Percentiles rank a stretch among this genome's conserved stretches.
phyloP scores from a whole-genome alignment of 2,329 filamentous ascomycete genomes.

The Diaporthe humulicola region DNA sequence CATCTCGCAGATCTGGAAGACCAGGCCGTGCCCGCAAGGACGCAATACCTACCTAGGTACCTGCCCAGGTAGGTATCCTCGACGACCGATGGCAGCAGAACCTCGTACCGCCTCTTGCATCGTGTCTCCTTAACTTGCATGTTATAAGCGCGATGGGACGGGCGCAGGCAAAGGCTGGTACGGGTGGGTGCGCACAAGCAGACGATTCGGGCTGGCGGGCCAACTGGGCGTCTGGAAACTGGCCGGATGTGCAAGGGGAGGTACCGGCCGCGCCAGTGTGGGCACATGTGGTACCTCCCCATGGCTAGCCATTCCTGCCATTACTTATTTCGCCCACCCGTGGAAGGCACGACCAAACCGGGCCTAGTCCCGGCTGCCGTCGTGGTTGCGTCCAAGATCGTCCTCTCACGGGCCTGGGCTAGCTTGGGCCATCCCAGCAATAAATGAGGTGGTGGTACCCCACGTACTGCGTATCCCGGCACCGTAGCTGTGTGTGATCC shows the following conservation, averaged over 20 bases:
- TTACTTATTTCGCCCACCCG: constrained; percentile 21
- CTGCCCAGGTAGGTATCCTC: not conserved
- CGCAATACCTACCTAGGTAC: not conserved
- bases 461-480: not conserved
- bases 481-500: constrained; percentile 2
- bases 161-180: constrained; percentile 13
- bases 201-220: not conserved
- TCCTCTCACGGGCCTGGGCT: not conserved
- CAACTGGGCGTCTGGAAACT: constrained; percentile 13
- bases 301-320: constrained; percentile 17
- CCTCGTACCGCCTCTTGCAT: not conserved
- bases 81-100: not conserved
- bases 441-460: not conserved
- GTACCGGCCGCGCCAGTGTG: not conserved
- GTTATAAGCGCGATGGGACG: constrained; percentile 11
- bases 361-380: constrained; percentile 23
- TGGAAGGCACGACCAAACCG: not conserved
- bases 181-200: constrained; percentile 27
- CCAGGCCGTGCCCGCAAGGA: not conserved
- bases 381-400: constrained; percentile 27
- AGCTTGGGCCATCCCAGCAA: constrained; percentile 4
- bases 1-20: constrained; percentile 28
- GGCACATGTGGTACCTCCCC: constrained; percentile 18
- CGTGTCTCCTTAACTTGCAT: not conserved
- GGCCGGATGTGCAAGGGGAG: not conserved